Evolutionary conservation across 75 land plant genomes (phyloP).

Genomic region (Pinus albicaulis): DNA sequence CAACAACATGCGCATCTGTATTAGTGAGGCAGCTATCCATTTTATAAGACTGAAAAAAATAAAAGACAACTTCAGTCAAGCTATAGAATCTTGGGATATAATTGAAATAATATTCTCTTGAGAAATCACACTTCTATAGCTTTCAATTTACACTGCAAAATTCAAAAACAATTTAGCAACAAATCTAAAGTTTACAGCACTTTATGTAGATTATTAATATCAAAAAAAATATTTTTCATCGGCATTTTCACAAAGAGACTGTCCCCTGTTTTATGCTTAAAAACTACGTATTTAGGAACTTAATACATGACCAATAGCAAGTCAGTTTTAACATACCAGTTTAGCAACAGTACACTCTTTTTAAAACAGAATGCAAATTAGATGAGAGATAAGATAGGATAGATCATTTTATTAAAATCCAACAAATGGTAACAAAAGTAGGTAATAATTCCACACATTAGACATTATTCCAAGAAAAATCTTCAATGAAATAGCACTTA

Average conservation of each 20-base stretch:
- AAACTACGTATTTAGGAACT: background rate
- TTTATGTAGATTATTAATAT: background rate
- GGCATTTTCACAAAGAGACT: background rate
- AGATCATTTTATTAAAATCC: too few relatives aligned
- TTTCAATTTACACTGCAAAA: too few relatives aligned
- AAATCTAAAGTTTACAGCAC: background rate
- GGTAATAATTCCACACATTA: too few relatives aligned
- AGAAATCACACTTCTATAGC: too few relatives aligned
- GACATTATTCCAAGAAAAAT: too few relatives aligned
- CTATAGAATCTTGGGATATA: background rate
- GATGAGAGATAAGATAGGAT: too few relatives aligned
- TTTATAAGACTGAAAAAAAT: constrained; percentile 73
- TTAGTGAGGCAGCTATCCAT: constrained; percentile 98
- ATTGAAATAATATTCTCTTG: background rate
- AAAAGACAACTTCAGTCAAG: background rate
- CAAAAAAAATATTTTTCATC: background rate
- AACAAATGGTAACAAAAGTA: too few relatives aligned
- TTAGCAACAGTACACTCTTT: background rate
- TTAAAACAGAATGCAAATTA: background rate
- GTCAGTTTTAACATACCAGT: background rate
- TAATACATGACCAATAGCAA: background rate
- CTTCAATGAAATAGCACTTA: too few relatives aligned
- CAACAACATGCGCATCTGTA: constrained; percentile 84
- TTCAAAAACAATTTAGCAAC: background rate
- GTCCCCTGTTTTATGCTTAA: too few relatives aligned